Evolutionary conservation across 495 filamentous ascomycete species (phyloP), one percentile per base, ranked within the genome.

Genomic region (Niebla homalea): DNA sequence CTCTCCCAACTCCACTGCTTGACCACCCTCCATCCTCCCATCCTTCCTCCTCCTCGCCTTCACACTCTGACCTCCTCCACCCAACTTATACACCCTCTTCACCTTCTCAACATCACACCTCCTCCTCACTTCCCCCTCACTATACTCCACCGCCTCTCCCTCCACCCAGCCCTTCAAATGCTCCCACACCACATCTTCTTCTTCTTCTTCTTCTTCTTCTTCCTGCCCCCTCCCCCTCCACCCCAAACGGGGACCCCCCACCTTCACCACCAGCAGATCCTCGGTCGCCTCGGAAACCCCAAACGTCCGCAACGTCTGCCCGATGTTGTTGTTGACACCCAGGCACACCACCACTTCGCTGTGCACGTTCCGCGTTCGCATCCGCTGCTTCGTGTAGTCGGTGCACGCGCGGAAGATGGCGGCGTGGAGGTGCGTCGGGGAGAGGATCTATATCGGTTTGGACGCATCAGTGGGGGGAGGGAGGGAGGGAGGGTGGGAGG

Each of bases 301-400:
- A 59, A 90, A 90, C 8, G n/a, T 23, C 5, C 18, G 41, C 19
- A 49, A 49, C 38, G 20, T 44, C 4, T 5, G 38, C 23, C 54
- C 67, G 55, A 12, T 55, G 47, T 97, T 97, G 55, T 90, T 96
- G 44, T 84, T 87, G 0, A 83, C 74, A 46, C 78, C 85, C 10
- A 99, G 67, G 12, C 79, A 80, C 57, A 85, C 85, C 2, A 99
- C 89, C 51, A 87, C 85, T 63, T 97, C 92, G 0, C 89, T 92
- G 58, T 97, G 92, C 11, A 96, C 81, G 60, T 95, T 97, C 35
- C 81, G 77, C 21, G 86, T 92, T 56, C 78, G 81, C 26, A 90
- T 67, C 20, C 78, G 76, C 0, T 68, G 68, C 43, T 76, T 69
- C 15, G 79, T 49, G 26, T 75, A 67, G 55, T 81, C 77, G 55